Evolutionary conservation across 1,139 yeast species (phyloP).

Genomic region (Kodamaea sp.): DNA sequence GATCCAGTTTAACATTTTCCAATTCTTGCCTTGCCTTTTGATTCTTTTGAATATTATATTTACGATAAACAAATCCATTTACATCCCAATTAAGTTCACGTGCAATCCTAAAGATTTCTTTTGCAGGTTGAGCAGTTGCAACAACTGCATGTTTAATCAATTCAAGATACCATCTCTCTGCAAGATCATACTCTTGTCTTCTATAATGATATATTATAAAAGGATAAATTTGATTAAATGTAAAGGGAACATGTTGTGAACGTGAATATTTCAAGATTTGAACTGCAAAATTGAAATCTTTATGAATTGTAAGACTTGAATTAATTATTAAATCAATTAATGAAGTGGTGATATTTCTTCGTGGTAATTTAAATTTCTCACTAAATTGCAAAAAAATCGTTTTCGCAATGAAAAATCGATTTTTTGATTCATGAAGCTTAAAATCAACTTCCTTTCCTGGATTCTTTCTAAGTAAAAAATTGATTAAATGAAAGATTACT

Average conservation of each 20-base stretch:
- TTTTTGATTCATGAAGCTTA: slow-evolving; percentile 16
- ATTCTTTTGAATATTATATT: slow-evolving; percentile 23
- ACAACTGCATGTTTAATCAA: slow-evolving; percentile 32
- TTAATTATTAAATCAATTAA: slow-evolving; percentile 32
- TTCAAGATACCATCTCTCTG: slow-evolving; percentile 40
- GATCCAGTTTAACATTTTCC: slow-evolving; percentile 21
- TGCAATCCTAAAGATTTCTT: slow-evolving; percentile 33
- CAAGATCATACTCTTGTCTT: slow-evolving; percentile 27
- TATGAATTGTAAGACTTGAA: slow-evolving; percentile 27
- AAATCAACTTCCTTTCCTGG: slow-evolving; percentile 19
- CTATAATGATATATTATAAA: slow-evolving; percentile 36
- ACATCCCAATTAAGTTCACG: slow-evolving; percentile 35
- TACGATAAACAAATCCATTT: slow-evolving; percentile 32
- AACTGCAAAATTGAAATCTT: slow-evolving; percentile 36
- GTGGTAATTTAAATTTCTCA: slow-evolving; percentile 12
- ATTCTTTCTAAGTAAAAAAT: slow-evolving; percentile 23
- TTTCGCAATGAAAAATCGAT: slow-evolving; percentile 30
- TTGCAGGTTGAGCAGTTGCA: slow-evolving; percentile 26
- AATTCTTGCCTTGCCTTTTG: slow-evolving; percentile 20
- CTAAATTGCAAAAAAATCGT: slow-evolving; percentile 24
- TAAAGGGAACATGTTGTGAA: slow-evolving; percentile 27
- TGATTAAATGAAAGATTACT: slow-evolving; percentile 29
- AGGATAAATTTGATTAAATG: slow-evolving; percentile 42
- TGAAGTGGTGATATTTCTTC: slow-evolving; percentile 18
- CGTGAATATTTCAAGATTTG: slow-evolving; percentile 26